Percentiles rank a stretch among this genome's conserved stretches.
These are phyloP conservation scores for Phanerodontia chrysosporium DNA, from an alignment of 768 basidiomycete species.

Conservation along the genomic window DNA sequence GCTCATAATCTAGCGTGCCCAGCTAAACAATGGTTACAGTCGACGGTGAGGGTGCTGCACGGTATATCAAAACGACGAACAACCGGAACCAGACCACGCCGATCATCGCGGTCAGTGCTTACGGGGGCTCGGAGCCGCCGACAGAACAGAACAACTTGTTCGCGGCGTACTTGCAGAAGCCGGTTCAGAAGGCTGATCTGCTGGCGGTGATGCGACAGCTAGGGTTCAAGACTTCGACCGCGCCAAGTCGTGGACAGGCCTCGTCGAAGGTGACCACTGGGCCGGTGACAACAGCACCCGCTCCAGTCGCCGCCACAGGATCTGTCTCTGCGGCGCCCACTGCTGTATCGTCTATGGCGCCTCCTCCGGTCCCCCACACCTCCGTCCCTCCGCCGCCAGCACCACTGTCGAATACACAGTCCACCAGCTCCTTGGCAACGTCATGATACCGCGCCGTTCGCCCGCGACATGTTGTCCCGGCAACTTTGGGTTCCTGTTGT, in stretches of 20 bases:
- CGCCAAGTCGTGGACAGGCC: slow-evolving; percentile 33
- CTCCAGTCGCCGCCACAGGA: background rate
- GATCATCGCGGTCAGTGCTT: slow-evolving; percentile 88
- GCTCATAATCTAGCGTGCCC: slow-evolving; percentile 10
- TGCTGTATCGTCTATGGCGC: too few relatives aligned
- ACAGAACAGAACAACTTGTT: slow-evolving; percentile 62
- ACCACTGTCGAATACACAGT: too few relatives aligned
- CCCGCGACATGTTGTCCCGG: slow-evolving; percentile 1
- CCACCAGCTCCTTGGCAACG: background rate
- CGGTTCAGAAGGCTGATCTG: slow-evolving; percentile 83
- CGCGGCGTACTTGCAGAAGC: slow-evolving; percentile 81
- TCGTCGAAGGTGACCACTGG: slow-evolving; percentile 8
- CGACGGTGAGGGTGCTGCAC: slow-evolving; percentile 93
- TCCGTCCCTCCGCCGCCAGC: too few relatives aligned
- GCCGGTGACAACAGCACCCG: background rate
- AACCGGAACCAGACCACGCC: slow-evolving; percentile 93
- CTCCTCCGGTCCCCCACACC: too few relatives aligned
- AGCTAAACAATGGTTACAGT: slow-evolving; percentile 38
- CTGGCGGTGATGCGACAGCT: slow-evolving; percentile 76
- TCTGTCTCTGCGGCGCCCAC: background rate
- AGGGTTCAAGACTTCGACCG: slow-evolving; percentile 84
- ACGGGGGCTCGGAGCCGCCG: slow-evolving; percentile 63
- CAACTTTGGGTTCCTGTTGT: background rate
- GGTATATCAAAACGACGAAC: slow-evolving; percentile 95
- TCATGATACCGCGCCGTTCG: slow-evolving; percentile 1